phyloP scores from a whole-genome alignment of 192 early-diverging fungal genomes.

The Phycomyces blakesleeanus region DNA sequence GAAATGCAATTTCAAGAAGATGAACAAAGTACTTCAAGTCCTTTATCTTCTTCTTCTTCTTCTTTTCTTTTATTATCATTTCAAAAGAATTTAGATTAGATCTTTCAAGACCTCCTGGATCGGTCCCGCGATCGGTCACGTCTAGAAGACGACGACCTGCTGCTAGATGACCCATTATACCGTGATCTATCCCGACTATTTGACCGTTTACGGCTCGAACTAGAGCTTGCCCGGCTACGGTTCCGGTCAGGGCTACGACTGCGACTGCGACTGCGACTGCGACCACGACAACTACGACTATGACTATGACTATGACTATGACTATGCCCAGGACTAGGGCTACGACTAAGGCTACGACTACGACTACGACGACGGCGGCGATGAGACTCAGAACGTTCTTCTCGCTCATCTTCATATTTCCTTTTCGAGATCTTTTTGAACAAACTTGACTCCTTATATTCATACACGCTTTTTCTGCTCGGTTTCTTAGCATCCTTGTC shows the following conservation, averaged over 20 bases:
- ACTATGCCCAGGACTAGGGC: neutral
- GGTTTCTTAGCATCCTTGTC: conserved; percentile 41
- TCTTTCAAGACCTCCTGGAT: neutral
- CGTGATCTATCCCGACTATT: conserved; percentile 1
- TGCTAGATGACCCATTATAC: neutral
- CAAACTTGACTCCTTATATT: conserved; percentile 29
- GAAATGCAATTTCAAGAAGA: too few relatives aligned
- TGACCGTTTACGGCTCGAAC: neutral
- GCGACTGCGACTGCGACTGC: neutral
- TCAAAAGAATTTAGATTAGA: neutral
- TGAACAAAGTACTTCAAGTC: neutral
- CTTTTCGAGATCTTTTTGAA: conserved; percentile 27
- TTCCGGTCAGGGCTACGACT: conserved; percentile 4
- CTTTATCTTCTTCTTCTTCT: neutral
- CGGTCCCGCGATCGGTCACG: neutral
- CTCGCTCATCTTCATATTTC: conserved; percentile 11
- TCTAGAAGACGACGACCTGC: conserved; percentile 8
- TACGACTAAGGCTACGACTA: conserved; percentile 3
- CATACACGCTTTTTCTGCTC: conserved; percentile 9
- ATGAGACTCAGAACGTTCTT: neutral
- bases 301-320: neutral
- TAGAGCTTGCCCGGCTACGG: neutral
- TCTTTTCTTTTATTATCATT: neutral
- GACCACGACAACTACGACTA: neutral
- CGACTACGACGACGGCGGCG: conserved; percentile 1